These are phyloP conservation scores for Clitopilus passeckerianus DNA, from an alignment of 768 basidiomycete genomes.

Conservation along the genomic window DNA sequence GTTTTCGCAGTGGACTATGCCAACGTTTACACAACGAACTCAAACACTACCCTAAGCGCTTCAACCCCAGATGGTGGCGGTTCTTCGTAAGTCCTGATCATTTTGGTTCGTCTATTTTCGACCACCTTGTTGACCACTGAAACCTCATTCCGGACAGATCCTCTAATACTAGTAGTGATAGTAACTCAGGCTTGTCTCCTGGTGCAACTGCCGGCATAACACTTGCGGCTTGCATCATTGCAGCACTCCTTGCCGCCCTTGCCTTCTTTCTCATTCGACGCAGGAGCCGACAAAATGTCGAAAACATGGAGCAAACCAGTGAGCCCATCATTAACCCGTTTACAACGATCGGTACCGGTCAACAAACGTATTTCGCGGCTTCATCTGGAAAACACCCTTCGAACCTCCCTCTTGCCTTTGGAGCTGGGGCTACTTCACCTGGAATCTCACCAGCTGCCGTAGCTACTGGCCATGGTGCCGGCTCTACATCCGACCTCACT, in stretches of 20 bases:
- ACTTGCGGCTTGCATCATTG: neutral
- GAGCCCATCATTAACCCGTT: neutral
- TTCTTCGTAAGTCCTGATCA: neutral
- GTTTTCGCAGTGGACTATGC: slow-evolving; percentile 25
- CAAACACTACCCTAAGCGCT: neutral
- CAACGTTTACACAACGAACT: slow-evolving; percentile 1
- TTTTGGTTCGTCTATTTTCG: neutral
- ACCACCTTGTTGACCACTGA: neutral
- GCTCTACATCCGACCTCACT: neutral
- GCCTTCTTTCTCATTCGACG: neutral
- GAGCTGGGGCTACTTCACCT: neutral
- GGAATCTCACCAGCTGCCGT: neutral
- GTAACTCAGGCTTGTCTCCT: neutral
- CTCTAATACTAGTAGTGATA: too few species aligned
- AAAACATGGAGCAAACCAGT: neutral
- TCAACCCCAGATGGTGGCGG: neutral
- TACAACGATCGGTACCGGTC: neutral
- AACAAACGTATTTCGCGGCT: neutral
- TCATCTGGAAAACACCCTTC: neutral
- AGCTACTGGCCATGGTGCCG: neutral
- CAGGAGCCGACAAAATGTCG: neutral
- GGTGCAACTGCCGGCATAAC: neutral
- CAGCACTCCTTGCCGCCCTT: neutral
- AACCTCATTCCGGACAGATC: neutral
- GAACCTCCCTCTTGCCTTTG: neutral